Percentiles rank a stretch among this genome's conserved stretches.
Conservation (phyloP, 192 early-diverging fungal species). For the Neocallimastix lanati region DNA sequence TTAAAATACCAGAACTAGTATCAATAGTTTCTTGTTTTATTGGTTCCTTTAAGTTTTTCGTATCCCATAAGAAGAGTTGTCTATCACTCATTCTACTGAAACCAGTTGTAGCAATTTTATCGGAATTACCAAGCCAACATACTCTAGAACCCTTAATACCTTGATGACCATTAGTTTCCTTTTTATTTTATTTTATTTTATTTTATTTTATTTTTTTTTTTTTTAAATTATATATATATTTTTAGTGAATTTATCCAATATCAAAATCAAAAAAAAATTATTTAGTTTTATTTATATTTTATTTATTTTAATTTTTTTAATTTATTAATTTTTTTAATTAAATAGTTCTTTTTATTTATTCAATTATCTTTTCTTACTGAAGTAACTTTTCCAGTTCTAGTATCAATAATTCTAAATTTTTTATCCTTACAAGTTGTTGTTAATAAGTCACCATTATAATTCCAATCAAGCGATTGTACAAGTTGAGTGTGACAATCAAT, state of each 20-base stretch:
- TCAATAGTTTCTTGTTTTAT: slow-evolving; percentile 64
- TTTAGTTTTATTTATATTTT: too few relatives aligned
- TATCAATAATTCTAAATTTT: slow-evolving; percentile 83
- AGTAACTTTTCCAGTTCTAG: slow-evolving; percentile 61
- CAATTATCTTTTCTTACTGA: too few relatives aligned
- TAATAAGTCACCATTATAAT: slow-evolving; percentile 63
- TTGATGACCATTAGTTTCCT: slow-evolving; percentile 69
- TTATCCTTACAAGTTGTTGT: slow-evolving; percentile 94
- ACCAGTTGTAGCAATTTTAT: slow-evolving; percentile 76
- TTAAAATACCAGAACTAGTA: slow-evolving; percentile 83
- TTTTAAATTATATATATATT: too few relatives aligned
- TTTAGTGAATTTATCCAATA: too few relatives aligned
- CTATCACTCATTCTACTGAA: slow-evolving; percentile 86
- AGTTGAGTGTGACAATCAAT: slow-evolving; percentile 75
- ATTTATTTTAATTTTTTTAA: too few relatives aligned
- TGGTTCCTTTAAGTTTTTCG: slow-evolving; percentile 41
- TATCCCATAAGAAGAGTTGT: slow-evolving; percentile 85
- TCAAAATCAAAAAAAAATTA: too few relatives aligned
- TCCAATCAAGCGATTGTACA: slow-evolving; percentile 83
- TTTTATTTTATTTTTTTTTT: too few relatives aligned
- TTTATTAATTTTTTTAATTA: too few relatives aligned
- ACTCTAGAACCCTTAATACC: slow-evolving; percentile 94
- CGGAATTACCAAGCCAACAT: slow-evolving; percentile 64
- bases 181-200: too few relatives aligned
- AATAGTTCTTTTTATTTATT: too few relatives aligned